phyloP scores from a whole-genome alignment of 148 eudicot genomes.

The Tetragonia tetragonoides region DNA sequence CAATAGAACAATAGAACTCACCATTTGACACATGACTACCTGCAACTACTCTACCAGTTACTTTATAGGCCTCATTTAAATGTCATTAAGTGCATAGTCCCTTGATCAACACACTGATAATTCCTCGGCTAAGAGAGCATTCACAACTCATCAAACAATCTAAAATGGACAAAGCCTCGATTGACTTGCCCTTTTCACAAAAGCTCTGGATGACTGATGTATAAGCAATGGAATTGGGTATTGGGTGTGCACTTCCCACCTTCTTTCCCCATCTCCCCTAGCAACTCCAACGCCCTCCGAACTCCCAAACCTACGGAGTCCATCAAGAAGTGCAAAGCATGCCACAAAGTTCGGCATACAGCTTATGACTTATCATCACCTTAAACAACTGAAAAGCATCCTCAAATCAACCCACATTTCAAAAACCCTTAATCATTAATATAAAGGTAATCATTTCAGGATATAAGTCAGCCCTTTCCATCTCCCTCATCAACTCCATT shows the following conservation, averaged over 20 bases:
- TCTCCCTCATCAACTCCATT: constrained; percentile 48
- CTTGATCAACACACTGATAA: constrained; percentile 49
- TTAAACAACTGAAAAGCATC: constrained; percentile 67
- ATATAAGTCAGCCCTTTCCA: constrained; percentile 45
- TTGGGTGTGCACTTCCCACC: constrained; percentile 59
- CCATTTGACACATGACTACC: constrained; percentile 38
- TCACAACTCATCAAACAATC: constrained; percentile 51
- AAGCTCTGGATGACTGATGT: constrained; percentile 60
- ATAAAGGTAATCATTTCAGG: constrained; percentile 68
- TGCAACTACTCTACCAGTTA: constrained; percentile 41
- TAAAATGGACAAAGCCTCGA: constrained; percentile 61
- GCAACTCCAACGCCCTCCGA: constrained; percentile 61
- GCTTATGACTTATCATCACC: constrained; percentile 54
- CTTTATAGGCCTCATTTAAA: constrained; percentile 51
- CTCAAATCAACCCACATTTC: constrained; percentile 55
- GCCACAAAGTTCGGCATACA: constrained; percentile 58
- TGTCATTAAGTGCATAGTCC: constrained; percentile 61
- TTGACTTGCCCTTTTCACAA: constrained; percentile 48
- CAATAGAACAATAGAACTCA: constrained; percentile 68
- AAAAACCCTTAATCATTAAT: constrained; percentile 64
- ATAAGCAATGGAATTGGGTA: constrained; percentile 45
- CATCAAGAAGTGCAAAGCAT: constrained; percentile 68
- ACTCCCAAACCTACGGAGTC: constrained; percentile 59
- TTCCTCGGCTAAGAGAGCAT: constrained; percentile 58
- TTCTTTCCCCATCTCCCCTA: constrained; percentile 69